Evolutionary conservation across 2,329 filamentous ascomycete species (phyloP), one percentile per base, ranked within the genome.

Genomic region (Venturia pyrina): DNA sequence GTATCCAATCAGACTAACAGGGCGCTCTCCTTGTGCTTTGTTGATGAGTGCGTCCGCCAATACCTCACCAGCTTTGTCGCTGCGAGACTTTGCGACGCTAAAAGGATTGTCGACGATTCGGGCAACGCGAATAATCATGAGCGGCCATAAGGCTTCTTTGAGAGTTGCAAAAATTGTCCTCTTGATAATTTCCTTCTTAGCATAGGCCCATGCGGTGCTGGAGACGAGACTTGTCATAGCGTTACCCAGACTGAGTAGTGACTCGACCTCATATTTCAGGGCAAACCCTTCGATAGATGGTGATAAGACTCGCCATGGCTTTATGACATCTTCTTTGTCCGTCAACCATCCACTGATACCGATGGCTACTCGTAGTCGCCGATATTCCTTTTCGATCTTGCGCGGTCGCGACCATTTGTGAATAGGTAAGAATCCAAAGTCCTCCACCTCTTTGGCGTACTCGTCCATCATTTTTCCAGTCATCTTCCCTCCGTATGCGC

Each of bases 401-500:
- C 65, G 81, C 74, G 68, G 86, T 72, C 67, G 82, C 77, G 66
- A 82, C 40, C 78, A 73, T 17, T 83, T 83, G 64, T 86, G 85
- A 19, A 96, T 80, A 0, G 91, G 90, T 13, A 96, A 77, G 71
- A 98, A 90, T 0, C 86, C 91, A 75, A 97, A 96, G 72, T 98
- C 93, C 71, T 91, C 87, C 19, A 98, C 88, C 69, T 96, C 91
- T 70, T 87, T 87, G 13, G 89, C 85, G 74, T 96, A 96, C n/a
- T 88, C 82, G 69, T 96, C 91, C 82, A 97, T 89, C 82, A 93
- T 91, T 74, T 92, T 88, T 64, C 87, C 86, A 0, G 89, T 90
- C 82, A 96, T 93, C 44, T 88, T 85, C 1, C 88, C 87, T 56
- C 90, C 90, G 73, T 96, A 96, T n/a, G 95, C 90, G 10, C 95